A percentile compares a stretch with the other conserved stretches of the same genome.
These are phyloP conservation scores for Oenanthe javanica DNA, from an alignment of 140 eudicot species.

Conservation along the genomic window DNA sequence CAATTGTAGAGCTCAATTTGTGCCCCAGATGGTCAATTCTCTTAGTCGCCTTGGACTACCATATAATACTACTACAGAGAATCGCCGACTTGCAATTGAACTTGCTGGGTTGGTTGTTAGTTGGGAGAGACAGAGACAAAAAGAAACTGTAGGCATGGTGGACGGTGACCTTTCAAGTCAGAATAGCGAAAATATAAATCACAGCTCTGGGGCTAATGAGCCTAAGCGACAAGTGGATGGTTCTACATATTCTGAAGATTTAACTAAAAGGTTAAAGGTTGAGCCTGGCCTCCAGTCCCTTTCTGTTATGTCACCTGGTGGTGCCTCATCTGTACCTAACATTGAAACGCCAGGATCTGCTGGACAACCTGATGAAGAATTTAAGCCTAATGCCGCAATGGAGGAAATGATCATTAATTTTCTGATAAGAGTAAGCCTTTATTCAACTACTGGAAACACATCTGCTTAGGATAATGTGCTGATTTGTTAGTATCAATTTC, in stretches of 20 bases:
- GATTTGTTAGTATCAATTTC: neutral
- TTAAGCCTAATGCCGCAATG: constrained; percentile 99
- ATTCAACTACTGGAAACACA: neutral
- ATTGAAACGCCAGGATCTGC: constrained; percentile 87
- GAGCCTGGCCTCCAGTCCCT: constrained; percentile 95
- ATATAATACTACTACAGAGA: constrained; percentile 83
- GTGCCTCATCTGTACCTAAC: constrained; percentile 77
- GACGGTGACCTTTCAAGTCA: constrained; percentile 50
- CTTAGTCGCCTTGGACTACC: constrained; percentile 99
- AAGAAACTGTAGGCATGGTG: constrained; percentile 59
- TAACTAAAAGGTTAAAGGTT: constrained; percentile 68
- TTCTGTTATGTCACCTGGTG: constrained; percentile 96
- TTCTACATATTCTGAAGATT: constrained; percentile 64
- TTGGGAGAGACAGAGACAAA: constrained; percentile 98
- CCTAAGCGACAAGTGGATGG: constrained; percentile 53
- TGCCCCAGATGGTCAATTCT: constrained; percentile 99
- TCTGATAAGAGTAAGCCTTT: constrained; percentile 67
- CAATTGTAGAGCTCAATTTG: constrained; percentile 97
- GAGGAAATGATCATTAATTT: constrained; percentile 99
- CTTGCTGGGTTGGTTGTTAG: constrained; percentile 98
- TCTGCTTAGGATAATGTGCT: neutral
- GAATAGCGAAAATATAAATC: constrained; percentile 44
- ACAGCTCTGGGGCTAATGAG: constrained; percentile 43
- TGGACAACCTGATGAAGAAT: constrained; percentile 95
- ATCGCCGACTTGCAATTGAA: constrained; percentile 96